Evolutionary conservation across 2,329 filamentous ascomycete genomes (phyloP).

Genomic region (Alternaria sp.): DNA sequence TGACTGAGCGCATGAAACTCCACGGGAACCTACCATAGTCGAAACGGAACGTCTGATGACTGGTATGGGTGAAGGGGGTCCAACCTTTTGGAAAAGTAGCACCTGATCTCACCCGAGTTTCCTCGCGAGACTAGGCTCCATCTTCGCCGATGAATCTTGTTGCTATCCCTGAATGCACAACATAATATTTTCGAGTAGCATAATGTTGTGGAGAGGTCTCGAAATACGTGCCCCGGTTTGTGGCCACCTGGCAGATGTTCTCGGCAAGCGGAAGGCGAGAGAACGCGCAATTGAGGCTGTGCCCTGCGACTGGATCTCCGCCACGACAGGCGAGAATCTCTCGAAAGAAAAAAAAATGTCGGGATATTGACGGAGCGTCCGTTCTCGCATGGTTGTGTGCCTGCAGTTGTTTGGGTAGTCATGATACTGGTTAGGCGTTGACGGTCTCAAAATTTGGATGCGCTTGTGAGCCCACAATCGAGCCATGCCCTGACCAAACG

Average conservation of each 20-base stretch:
- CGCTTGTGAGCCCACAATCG: neutral
- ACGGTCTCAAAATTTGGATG: neutral
- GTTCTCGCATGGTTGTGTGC: neutral
- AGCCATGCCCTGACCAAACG: neutral
- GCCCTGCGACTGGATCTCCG: neutral
- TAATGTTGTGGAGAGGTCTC: neutral
- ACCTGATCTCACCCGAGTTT: neutral
- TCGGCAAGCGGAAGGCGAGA: neutral
- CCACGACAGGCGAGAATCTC: neutral
- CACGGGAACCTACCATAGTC: neutral
- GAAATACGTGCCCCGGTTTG: neutral
- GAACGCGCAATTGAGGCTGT: neutral
- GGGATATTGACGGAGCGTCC: neutral
- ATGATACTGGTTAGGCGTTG: neutral
- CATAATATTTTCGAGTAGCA: no score
- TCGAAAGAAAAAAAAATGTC: neutral
- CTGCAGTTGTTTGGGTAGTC: neutral
- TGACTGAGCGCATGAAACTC: neutral
- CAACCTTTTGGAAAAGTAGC: neutral
- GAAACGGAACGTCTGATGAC: neutral
- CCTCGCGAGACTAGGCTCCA: neutral
- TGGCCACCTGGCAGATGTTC: neutral
- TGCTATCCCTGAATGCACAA: no score
- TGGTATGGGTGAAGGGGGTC: neutral
- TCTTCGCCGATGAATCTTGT: no score